These are phyloP conservation scores for Metschnikowia lochheadii DNA, from an alignment of 805 yeast genomes.

Conservation along the genomic window DNA sequence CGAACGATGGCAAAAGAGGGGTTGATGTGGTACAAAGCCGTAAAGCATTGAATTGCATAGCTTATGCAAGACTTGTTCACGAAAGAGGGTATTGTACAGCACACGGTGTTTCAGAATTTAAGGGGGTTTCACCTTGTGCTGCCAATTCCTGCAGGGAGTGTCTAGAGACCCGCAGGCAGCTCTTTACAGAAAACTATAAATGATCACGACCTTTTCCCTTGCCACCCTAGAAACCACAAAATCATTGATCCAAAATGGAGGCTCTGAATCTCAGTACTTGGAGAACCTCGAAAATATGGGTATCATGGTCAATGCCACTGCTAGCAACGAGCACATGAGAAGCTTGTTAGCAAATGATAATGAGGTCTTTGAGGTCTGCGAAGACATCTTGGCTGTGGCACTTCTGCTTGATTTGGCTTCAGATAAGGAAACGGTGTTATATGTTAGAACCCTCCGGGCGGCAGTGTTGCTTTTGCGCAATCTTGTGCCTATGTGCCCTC, in stretches of 20 bases:
- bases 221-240: not conserved
- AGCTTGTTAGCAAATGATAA: constrained; percentile 1
- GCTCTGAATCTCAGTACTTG: not conserved
- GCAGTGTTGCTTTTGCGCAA: constrained; percentile 47
- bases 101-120: not conserved
- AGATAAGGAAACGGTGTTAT: constrained; percentile 3
- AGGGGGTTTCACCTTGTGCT: not conserved
- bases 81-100: not conserved
- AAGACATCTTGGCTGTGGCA: constrained; percentile 9
- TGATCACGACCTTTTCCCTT: constrained; percentile 1
- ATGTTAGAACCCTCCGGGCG: constrained; percentile 43
- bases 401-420: constrained; percentile 5
- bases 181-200: constrained; percentile 1
- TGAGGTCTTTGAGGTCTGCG: constrained; percentile 5
- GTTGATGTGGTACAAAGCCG: not conserved
- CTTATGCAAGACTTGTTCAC: not conserved
- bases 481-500: constrained; percentile 28
- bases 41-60: not conserved
- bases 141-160: not conserved
- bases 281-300: constrained; percentile 1
- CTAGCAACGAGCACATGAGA: not conserved
- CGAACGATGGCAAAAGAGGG: not conserved
- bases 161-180: not conserved
- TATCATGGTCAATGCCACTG: constrained; percentile 1
- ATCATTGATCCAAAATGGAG: constrained; percentile 5